A percentile compares a stretch with the other conserved stretches of the same genome.
Evolutionary conservation across 257 asterid genomes (phyloP).

Genomic region (Rhazya stricta): DNA sequence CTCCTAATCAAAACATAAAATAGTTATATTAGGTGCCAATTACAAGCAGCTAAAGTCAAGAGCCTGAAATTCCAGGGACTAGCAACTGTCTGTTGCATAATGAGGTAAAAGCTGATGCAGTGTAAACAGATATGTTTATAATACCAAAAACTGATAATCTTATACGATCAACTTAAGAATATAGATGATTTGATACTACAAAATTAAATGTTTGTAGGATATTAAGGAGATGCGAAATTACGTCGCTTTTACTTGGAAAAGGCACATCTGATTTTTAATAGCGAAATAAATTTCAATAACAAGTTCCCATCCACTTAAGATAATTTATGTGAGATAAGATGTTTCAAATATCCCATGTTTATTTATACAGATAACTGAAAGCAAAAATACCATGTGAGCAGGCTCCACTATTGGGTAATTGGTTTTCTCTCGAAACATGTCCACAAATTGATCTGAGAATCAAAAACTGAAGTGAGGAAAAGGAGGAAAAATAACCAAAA

Average conservation of each 20-base stretch:
- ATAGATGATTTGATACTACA: neutral
- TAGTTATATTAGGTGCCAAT: neutral
- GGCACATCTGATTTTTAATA: neutral
- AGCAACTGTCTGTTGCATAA: neutral
- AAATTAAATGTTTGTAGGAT: neutral
- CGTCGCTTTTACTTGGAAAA: neutral
- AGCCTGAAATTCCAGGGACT: slow-evolving; percentile 1
- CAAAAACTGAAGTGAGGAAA: slow-evolving; percentile 6
- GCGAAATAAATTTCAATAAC: neutral
- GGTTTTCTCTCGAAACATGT: slow-evolving; percentile 71
- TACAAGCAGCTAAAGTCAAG: neutral
- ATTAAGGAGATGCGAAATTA: neutral
- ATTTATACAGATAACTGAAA: neutral
- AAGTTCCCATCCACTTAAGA: neutral
- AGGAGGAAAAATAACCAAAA: neutral
- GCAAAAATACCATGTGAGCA: slow-evolving; percentile 80
- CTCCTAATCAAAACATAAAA: slow-evolving; percentile 43
- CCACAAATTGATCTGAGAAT: slow-evolving; percentile 73
- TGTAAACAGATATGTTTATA: neutral
- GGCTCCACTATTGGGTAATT: slow-evolving; percentile 86
- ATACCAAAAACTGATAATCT: neutral
- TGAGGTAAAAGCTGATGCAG: neutral
- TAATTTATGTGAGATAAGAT: neutral
- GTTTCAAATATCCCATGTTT: neutral
- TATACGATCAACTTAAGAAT: neutral